Evolutionary conservation across 1,284 basidiomycete species (phyloP), one percentile per base, ranked within the genome.

Genomic region (Butyriboletus appendiculatus): DNA sequence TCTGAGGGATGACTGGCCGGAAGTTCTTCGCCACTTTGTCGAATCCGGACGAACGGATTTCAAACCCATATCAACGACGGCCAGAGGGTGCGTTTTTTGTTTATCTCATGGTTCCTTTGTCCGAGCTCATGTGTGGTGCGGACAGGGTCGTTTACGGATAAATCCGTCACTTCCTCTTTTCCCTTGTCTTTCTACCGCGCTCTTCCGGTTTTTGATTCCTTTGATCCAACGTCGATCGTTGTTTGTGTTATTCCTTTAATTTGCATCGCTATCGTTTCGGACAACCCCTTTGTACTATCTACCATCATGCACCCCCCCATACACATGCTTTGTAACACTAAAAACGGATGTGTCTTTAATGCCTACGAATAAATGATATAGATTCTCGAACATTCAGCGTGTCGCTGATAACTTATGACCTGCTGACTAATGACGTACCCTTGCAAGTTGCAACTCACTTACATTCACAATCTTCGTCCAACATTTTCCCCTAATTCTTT

Each of bases 41-140:
- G 83, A 85, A 53, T 74, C 77, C n/a, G 88, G 88, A 32, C 80
- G 87, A 47, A 82, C 81, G 16, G 88, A 90, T 68, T 90, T 90
- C 72, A 81, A 84, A 68, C 88, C 88, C 16, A 86, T 89, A 75
- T 88, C 86, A 30, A 87, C 87, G 16, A 88, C 86, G 11, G 52
- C 82, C 9, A 70, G 81, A 72, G 88, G 87, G 87, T 89, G 70
- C 78, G 86, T 57, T 30, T 35, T 42, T 50, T 32, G 16, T 48
- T 30, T 43, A 14, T 24, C 14, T 38, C 28, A 22, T 22, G 1
- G 18, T 15, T 9, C 26, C 32, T 46, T 42, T 30, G 22, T 30
- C 6, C 8, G 43, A 50, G 40, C 63, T 71, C 33, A 72, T 28
- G 11, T 20, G 15, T 37, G 22, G 8, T 43, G 24, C 30, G 7